Evolutionary conservation across 2,329 filamentous ascomycete species (phyloP).

Genomic region (Alternaria hordeiaustralica): DNA sequence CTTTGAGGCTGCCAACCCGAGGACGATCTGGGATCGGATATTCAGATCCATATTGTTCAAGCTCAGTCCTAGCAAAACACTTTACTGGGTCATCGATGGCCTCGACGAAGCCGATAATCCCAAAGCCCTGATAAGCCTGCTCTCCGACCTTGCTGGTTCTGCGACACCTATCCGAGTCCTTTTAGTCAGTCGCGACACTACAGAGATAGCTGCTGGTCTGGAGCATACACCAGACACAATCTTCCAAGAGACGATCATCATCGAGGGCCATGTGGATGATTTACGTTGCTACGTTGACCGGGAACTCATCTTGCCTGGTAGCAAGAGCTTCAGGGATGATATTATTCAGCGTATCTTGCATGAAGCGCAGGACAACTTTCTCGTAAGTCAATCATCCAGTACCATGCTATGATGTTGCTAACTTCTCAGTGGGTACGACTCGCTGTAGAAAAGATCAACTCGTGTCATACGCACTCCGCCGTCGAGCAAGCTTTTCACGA

Average conservation of each 20-base stretch:
- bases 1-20: background rate
- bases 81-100: background rate
- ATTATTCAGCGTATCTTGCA: background rate
- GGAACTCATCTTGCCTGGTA: background rate
- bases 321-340: background rate
- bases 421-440: background rate
- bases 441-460: background rate
- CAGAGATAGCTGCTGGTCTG: background rate
- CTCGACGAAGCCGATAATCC: background rate
- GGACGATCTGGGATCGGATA: background rate
- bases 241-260: background rate
- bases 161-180: background rate
- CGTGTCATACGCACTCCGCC: background rate
- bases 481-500: background rate
- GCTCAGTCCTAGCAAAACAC: background rate
- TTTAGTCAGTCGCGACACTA: background rate
- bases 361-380: background rate
- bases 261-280: background rate
- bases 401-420: background rate
- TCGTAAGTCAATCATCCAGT: background rate
- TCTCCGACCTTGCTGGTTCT: background rate
- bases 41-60: background rate
- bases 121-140: background rate
- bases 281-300: background rate
- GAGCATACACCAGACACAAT: background rate